A percentile compares a stretch with the other conserved stretches of the same genome.
These are phyloP conservation scores for Sicyos baderoa DNA, from an alignment of 306 rosid species.

Conservation along the genomic window DNA sequence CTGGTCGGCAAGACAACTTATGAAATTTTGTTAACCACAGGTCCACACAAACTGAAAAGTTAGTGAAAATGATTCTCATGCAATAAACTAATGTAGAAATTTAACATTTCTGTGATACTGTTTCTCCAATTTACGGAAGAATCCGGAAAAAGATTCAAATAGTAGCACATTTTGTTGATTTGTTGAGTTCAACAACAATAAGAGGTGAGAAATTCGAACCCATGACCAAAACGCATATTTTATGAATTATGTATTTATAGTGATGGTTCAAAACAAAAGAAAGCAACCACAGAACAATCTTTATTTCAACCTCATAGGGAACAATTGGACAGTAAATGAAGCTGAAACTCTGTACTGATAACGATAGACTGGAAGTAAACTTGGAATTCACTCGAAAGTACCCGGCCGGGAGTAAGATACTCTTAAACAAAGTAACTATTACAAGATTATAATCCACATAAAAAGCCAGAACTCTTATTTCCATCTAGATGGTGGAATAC, in stretches of 20 bases:
- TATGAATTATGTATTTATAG: no score
- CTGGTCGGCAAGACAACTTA: background rate
- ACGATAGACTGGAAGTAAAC: background rate
- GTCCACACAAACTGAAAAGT: background rate
- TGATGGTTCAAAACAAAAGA: background rate
- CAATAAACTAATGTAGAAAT: background rate
- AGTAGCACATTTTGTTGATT: background rate
- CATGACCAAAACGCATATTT: no score
- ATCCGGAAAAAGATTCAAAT: background rate
- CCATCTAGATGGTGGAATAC: slow-evolving; percentile 44
- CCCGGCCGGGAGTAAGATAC: background rate
- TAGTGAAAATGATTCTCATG: background rate
- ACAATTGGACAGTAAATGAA: background rate
- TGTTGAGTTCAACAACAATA: background rate
- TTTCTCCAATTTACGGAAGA: slow-evolving; percentile 10
- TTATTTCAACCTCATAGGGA: background rate
- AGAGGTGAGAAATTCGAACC: no score
- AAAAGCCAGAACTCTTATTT: slow-evolving; percentile 44
- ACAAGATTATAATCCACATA: slow-evolving; percentile 23
- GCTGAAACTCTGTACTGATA: background rate
- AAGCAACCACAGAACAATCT: background rate
- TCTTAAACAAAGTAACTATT: slow-evolving; percentile 15
- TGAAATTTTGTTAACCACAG: background rate
- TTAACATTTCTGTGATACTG: background rate
- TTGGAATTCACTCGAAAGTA: background rate